Evolutionary conservation across 345 rosid species (phyloP), one percentile per base, ranked within the genome.

Genomic region (Citrus maxima): DNA sequence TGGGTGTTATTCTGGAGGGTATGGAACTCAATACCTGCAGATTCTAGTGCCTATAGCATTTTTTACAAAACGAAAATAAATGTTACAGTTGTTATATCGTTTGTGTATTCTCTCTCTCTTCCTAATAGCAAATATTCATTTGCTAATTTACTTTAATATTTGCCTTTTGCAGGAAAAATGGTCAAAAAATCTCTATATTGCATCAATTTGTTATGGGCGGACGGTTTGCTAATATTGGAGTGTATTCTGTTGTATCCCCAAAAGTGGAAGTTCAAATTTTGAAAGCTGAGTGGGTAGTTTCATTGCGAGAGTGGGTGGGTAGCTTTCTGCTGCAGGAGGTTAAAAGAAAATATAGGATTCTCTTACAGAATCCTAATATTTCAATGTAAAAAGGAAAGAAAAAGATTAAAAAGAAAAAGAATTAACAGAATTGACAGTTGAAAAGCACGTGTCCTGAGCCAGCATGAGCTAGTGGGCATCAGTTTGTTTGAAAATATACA

Each of bases 131-230:
- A 35, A 55, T n/a, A 10, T n/a, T 63, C 37, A 49, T n/a, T 24
- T 40, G 54, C 25, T 46, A 46, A 46, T 46, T 46, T 46, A 12
- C 18, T 46, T 58, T 74, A 25, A n/a, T 40, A 38, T 46, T 58
- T 40, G 51, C 62, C 30, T 67, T 40, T 59, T 76, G 84, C 91
- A 88, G 94, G 92, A 88, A 78, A 91, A 91, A 75, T 91, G 94
- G 94, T 80, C 91, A 2, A 91, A 88, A 77, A 91, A 89, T 77
- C 91, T 89, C 67, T 91, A 91, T 81, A 85, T 91, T 64, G 94
- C 92, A 67, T 82, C 91, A 1, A 89, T 91, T 60, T 89, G 94
- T 81, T 87, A 89, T n/a, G 94, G 94, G 61, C 82, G 94, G 83
- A 90, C 92, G 1, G 90, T 89, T 13, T 86, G 94, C 85, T 90